These are phyloP conservation scores for Hygrocybe coccinea DNA, from an alignment of 768 basidiomycete genomes.

Conservation along the genomic window DNA sequence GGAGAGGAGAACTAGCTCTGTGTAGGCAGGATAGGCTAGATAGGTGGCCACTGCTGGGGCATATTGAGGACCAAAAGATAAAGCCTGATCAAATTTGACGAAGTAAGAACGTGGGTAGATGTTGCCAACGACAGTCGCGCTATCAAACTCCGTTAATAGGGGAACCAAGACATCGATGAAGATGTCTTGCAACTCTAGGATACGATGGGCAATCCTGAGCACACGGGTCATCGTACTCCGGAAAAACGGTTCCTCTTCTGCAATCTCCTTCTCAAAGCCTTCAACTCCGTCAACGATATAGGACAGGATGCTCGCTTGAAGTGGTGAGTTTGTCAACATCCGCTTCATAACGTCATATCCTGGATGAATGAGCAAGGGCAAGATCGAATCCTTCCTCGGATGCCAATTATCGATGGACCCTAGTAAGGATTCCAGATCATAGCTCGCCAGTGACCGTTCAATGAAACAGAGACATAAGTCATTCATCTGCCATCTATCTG, in stretches of 20 bases:
- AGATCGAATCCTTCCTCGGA: slow-evolving; percentile 48
- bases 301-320: slow-evolving; percentile 70
- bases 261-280: slow-evolving; percentile 66
- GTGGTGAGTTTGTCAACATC: slow-evolving; percentile 62
- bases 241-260: slow-evolving; percentile 68
- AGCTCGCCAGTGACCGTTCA: slow-evolving; percentile 77
- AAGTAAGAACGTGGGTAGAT: slow-evolving; percentile 65
- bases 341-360: slow-evolving; percentile 84
- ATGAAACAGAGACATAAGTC: slow-evolving; percentile 81
- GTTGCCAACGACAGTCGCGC: slow-evolving; percentile 47
- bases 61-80: slow-evolving; percentile 63
- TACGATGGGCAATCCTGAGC: slow-evolving; percentile 73
- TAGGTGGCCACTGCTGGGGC: slow-evolving; percentile 82
- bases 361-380: slow-evolving; percentile 66
- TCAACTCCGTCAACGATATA: slow-evolving; percentile 79
- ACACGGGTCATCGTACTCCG: slow-evolving; percentile 72
- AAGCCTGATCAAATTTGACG: slow-evolving; percentile 66
- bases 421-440: slow-evolving; percentile 72
- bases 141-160: slow-evolving; percentile 61
- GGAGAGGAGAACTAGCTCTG: slow-evolving; percentile 70
- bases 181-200: slow-evolving; percentile 80
- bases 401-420: slow-evolving; percentile 49
- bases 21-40: slow-evolving; percentile 62
- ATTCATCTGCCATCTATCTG: slow-evolving; percentile 83
- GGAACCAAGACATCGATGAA: slow-evolving; percentile 88